These are phyloP conservation scores for Yamadazyma taylorii DNA, from an alignment of 1,139 yeast species.

Conservation along the genomic window DNA sequence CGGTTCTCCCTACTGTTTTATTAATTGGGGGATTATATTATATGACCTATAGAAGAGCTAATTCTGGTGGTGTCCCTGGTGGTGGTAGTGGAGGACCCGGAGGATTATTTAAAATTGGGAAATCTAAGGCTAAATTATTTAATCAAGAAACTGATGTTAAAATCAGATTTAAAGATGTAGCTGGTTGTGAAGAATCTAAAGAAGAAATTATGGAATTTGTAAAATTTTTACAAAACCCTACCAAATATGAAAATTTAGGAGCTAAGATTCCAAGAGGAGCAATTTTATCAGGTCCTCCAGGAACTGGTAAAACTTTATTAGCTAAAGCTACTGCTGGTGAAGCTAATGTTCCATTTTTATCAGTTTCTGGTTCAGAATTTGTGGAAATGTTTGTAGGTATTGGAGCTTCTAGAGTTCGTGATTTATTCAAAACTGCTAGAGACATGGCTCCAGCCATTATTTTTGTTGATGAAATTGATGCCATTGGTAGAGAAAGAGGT, in stretches of 20 bases:
- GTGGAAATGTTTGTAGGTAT: slow-evolving; percentile 86
- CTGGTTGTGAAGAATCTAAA: slow-evolving; percentile 82
- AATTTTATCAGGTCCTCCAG: slow-evolving; percentile 80
- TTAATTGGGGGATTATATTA: slow-evolving; percentile 73
- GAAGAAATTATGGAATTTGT: slow-evolving; percentile 87
- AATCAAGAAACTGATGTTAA: slow-evolving; percentile 72
- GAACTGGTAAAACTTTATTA: slow-evolving; percentile 79
- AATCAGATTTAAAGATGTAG: slow-evolving; percentile 74
- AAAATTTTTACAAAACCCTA: slow-evolving; percentile 71
- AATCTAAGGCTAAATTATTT: slow-evolving; percentile 68
- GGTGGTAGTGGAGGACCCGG: slow-evolving; percentile 51
- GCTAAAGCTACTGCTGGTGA: slow-evolving; percentile 88
- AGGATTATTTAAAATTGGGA: slow-evolving; percentile 64
- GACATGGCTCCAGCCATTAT: slow-evolving; percentile 80
- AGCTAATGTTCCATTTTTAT: slow-evolving; percentile 78
- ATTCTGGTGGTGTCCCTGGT: slow-evolving; percentile 42
- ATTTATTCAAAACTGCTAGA: slow-evolving; percentile 74
- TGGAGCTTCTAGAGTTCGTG: slow-evolving; percentile 82
- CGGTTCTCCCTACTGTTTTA: slow-evolving; percentile 66
- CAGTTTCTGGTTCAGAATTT: slow-evolving; percentile 81
- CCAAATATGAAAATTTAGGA: slow-evolving; percentile 72
- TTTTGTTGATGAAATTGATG: slow-evolving; percentile 83
- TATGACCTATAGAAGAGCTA: slow-evolving; percentile 60
- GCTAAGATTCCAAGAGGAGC: slow-evolving; percentile 87
- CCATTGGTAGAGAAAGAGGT: slow-evolving; percentile 78